Percentiles rank a stretch among this genome's conserved stretches.
These are phyloP conservation scores for Porogramme epimiltina DNA, from an alignment of 1,284 basidiomycete genomes.

Conservation along the genomic window DNA sequence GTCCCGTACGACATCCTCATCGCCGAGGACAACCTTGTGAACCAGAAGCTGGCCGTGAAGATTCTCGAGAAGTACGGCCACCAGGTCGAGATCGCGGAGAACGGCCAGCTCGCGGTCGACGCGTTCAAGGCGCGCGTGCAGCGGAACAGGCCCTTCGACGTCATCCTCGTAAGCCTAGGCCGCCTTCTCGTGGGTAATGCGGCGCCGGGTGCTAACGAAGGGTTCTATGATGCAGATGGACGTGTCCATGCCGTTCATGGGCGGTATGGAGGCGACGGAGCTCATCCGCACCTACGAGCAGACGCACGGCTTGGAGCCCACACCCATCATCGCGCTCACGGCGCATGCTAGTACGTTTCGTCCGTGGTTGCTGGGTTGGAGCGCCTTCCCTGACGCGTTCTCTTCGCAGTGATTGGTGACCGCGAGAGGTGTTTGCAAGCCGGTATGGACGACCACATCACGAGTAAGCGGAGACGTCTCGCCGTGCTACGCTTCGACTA, in stretches of 20 bases:
- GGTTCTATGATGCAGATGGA: slow-evolving; percentile 74
- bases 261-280: slow-evolving; percentile 89
- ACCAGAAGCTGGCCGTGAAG: slow-evolving; percentile 97
- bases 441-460: slow-evolving; percentile 83
- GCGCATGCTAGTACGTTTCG: slow-evolving; percentile 80
- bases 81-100: slow-evolving; percentile 96
- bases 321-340: slow-evolving; percentile 95
- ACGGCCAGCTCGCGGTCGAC: slow-evolving; percentile 90
- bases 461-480: slow-evolving; percentile 51
- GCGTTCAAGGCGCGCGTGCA: slow-evolving; percentile 81
- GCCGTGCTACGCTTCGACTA: slow-evolving; percentile 10
- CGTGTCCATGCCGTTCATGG: slow-evolving; percentile 97
- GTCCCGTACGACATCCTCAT: slow-evolving; percentile 92
- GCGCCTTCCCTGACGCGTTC: neutral
- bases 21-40: slow-evolving; percentile 97
- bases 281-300: slow-evolving; percentile 83
- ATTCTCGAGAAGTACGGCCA: slow-evolving; percentile 97
- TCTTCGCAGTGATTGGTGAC: slow-evolving; percentile 86
- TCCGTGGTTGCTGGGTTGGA: slow-evolving; percentile 8
- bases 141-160: slow-evolving; percentile 78
- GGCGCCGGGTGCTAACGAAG: neutral
- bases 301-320: slow-evolving; percentile 69
- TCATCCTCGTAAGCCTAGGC: slow-evolving; percentile 70
- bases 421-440: slow-evolving; percentile 91
- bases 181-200: neutral